A percentile compares a stretch with the other conserved stretches of the same genome.
Evolutionary conservation across 352 stramenopile species (phyloP).

Genomic region (Phytophthora macrochlamydospora): DNA sequence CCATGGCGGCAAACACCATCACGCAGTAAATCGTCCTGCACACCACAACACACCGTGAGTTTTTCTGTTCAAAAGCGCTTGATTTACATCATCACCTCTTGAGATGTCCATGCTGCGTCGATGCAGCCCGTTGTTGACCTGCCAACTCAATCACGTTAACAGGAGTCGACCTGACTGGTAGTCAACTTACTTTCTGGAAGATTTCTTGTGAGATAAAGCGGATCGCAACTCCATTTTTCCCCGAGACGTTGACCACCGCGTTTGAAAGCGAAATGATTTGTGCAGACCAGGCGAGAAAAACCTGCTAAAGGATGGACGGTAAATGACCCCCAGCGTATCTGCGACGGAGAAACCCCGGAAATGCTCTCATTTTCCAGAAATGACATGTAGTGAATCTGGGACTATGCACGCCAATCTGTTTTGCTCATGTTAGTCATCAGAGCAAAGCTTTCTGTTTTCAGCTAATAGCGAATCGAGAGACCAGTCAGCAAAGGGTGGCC

Average conservation of each 20-base stretch:
- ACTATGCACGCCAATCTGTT: constrained; percentile 2
- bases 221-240: constrained; percentile 31
- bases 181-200: constrained; percentile 37
- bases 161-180: neutral
- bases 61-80: neutral
- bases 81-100: constrained; percentile 40
- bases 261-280: constrained; percentile 28
- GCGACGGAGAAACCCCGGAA: constrained; percentile 5
- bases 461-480: constrained; percentile 68
- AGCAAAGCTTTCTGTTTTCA: too few relatives aligned
- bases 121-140: constrained; percentile 23
- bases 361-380: too few relatives aligned
- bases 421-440: too few relatives aligned
- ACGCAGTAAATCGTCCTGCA: constrained; percentile 72
- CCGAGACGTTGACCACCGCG: constrained; percentile 3
- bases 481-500: constrained; percentile 78
- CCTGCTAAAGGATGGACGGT: constrained; percentile 2
- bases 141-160: constrained; percentile 1
- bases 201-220: constrained; percentile 35
- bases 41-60: neutral
- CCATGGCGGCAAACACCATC: constrained; percentile 72
- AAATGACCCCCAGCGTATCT: constrained; percentile 21
- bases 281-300: constrained; percentile 14
- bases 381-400: constrained; percentile 29
- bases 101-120: constrained; percentile 37